Conservation (phyloP, 257 asterid genomes). For the Misopates orontium region DNA sequence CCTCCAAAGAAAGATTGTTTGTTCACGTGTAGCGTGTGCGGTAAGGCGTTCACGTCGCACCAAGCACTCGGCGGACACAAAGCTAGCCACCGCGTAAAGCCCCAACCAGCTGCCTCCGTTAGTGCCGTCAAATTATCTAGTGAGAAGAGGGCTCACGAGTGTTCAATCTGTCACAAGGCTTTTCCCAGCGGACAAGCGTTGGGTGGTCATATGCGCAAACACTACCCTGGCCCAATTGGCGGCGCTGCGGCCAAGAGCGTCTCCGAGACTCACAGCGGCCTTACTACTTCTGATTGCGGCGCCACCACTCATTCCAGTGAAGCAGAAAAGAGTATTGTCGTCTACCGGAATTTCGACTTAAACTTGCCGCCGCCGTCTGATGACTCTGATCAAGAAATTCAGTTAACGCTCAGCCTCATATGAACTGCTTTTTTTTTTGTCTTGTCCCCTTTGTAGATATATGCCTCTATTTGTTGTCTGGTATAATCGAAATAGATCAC, state of each 20-base stretch:
- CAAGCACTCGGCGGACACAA: constrained; percentile 21
- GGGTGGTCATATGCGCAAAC: constrained; percentile 20
- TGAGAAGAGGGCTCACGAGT: constrained; percentile 27
- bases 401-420: too few relatives aligned
- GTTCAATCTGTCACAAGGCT: constrained; percentile 23
- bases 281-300: background rate
- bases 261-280: constrained; percentile 24
- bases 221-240: constrained; percentile 21
- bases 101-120: too few relatives aligned
- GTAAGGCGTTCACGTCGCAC: background rate
- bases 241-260: constrained; percentile 8
- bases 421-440: too few relatives aligned
- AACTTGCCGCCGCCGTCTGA: constrained; percentile 22
- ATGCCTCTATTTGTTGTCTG: too few relatives aligned
- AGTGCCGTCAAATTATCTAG: too few relatives aligned
- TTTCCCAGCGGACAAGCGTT: constrained; percentile 24
- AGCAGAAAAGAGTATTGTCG: too few relatives aligned
- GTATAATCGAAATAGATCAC: too few relatives aligned
- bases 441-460: too few relatives aligned
- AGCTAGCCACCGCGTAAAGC: background rate
- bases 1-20: too few relatives aligned
- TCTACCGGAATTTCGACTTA: constrained; percentile 26
- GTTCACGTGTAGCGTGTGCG: background rate
- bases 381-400: too few relatives aligned
- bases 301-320: too few relatives aligned